These are phyloP conservation scores for Candida anglica DNA, from an alignment of 805 yeast species.

Conservation along the genomic window DNA sequence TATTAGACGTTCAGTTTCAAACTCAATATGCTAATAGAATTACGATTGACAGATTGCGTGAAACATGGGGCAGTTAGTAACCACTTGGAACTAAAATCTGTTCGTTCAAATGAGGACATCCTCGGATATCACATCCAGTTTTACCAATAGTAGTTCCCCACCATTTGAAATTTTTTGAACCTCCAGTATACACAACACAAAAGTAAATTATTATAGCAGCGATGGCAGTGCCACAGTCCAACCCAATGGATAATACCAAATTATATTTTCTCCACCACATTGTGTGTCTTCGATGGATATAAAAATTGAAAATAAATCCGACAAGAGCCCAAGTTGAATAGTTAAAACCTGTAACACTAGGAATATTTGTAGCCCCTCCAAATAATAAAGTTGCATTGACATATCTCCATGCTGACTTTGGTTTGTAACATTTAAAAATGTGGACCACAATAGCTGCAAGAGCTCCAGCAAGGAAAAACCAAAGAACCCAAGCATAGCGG, in stretches of 20 bases:
- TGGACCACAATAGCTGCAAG: slow-evolving; percentile 32
- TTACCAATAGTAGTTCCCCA: slow-evolving; percentile 63
- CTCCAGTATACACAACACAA: slow-evolving; percentile 15
- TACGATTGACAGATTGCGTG: too few relatives aligned
- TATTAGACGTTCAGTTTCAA: too few relatives aligned
- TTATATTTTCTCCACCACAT: slow-evolving; percentile 43
- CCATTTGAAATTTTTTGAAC: slow-evolving; percentile 43
- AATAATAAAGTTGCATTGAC: slow-evolving; percentile 38
- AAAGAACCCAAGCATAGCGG: slow-evolving; percentile 25
- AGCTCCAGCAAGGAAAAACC: slow-evolving; percentile 37
- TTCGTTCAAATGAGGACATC: too few relatives aligned
- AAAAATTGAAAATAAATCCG: slow-evolving; percentile 30
- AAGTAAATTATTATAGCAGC: slow-evolving; percentile 35
- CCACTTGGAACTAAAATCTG: too few relatives aligned
- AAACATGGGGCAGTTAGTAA: too few relatives aligned
- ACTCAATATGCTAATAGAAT: too few relatives aligned
- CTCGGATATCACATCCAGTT: too few relatives aligned
- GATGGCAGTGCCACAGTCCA: slow-evolving; percentile 41
- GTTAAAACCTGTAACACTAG: slow-evolving; percentile 74
- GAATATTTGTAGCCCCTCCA: slow-evolving; percentile 52
- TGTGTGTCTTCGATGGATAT: slow-evolving; percentile 34
- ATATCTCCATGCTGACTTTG: slow-evolving; percentile 25
- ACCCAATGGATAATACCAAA: slow-evolving; percentile 41
- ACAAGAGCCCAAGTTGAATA: slow-evolving; percentile 48
- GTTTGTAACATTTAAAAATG: slow-evolving; percentile 38